Conservation (phyloP, 495 filamentous ascomycete genomes). For the Penicillium atrosanguineum region DNA sequence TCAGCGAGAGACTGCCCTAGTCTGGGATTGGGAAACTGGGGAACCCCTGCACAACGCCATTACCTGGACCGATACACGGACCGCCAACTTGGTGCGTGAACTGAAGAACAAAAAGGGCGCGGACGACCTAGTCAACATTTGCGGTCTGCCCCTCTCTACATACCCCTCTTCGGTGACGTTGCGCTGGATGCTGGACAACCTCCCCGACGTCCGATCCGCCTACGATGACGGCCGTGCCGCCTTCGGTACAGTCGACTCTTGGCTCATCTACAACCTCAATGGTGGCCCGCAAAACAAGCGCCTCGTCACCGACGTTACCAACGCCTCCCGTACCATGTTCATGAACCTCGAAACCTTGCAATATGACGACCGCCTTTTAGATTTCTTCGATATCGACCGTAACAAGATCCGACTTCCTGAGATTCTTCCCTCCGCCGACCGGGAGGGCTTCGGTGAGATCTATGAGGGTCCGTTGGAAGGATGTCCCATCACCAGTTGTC, state of each 20-base stretch:
- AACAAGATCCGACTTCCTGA: slow-evolving; percentile 75
- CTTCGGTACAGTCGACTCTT: slow-evolving; percentile 93
- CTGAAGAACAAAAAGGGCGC: slow-evolving; percentile 65
- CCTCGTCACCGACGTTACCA: slow-evolving; percentile 86
- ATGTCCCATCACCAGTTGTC: slow-evolving; percentile 77
- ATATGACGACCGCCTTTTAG: slow-evolving; percentile 78
- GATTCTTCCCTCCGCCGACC: slow-evolving; percentile 83
- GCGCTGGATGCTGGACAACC: slow-evolving; percentile 77
- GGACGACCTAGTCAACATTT: slow-evolving; percentile 68
- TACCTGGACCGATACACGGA: slow-evolving; percentile 92
- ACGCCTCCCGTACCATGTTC: slow-evolving; percentile 95
- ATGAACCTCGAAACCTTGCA: slow-evolving; percentile 86
- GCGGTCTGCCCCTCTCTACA: slow-evolving; percentile 86
- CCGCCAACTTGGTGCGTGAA: slow-evolving; percentile 74
- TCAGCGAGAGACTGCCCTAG: slow-evolving; percentile 89
- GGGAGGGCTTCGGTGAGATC: slow-evolving; percentile 70
- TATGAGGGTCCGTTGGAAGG: slow-evolving; percentile 66
- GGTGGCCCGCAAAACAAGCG: slow-evolving; percentile 68
- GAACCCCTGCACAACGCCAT: slow-evolving; percentile 86
- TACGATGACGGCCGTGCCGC: slow-evolving; percentile 78
- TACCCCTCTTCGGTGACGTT: slow-evolving; percentile 92
- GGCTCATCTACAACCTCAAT: slow-evolving; percentile 89
- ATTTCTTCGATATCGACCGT: slow-evolving; percentile 78
- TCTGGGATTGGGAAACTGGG: slow-evolving; percentile 87
- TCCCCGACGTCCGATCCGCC: slow-evolving; percentile 67